Conservation (phyloP, 441 rosid species). For the Gossypium gossypioides region DNA sequence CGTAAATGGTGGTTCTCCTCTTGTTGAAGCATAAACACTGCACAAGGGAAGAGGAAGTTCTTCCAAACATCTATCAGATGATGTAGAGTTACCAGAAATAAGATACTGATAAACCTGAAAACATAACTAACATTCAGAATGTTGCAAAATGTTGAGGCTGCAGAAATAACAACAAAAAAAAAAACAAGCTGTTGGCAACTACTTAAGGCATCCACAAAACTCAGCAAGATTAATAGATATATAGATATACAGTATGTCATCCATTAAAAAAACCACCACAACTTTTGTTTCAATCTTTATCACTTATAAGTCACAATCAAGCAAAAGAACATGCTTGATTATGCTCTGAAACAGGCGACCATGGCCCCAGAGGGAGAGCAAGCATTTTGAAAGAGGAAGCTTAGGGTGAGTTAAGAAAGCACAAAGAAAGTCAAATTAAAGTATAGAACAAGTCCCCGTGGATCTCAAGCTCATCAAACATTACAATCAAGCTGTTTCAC, state of each 20-base stretch:
- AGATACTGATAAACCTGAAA: conserved; percentile 75
- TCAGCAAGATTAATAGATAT: background rate
- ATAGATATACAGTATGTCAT: background rate
- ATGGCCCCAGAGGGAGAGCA: background rate
- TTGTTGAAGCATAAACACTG: conserved; percentile 55
- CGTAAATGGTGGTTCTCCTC: conserved; percentile 83
- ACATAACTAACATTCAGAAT: background rate
- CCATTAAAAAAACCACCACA: background rate
- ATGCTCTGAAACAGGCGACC: background rate
- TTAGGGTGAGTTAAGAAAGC: background rate
- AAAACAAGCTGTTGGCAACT: background rate
- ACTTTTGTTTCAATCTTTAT: background rate
- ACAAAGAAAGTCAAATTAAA: background rate
- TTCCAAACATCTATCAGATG: conserved; percentile 29
- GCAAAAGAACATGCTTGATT: background rate
- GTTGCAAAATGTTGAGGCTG: background rate
- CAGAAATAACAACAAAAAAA: background rate
- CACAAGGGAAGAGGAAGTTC: conserved; percentile 51
- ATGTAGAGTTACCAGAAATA: conserved; percentile 38
- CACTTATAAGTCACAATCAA: background rate
- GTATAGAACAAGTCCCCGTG: background rate
- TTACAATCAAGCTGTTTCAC: background rate
- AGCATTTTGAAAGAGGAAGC: background rate
- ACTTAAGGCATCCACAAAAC: background rate
- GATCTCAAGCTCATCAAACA: background rate